Base-by-base conservation (phyloP, 2,329 filamentous ascomycete genomes). In the Dactylellina parvicollis region DNA sequence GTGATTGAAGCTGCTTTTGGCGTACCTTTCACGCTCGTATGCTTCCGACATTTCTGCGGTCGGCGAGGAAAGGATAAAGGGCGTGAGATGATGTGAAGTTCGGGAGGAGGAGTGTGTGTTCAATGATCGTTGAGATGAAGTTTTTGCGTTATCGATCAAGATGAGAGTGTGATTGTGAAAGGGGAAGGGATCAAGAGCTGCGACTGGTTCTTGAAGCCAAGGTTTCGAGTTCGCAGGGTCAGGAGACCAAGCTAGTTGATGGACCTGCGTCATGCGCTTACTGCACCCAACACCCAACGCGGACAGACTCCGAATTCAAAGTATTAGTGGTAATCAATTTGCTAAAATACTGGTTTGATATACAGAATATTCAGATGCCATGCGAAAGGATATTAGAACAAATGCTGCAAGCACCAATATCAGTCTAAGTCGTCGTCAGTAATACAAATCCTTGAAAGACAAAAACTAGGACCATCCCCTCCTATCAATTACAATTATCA, bases 1-100 rank as follows among this genome's bases (percentile, higher is more conserved):
- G 62, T 38, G 30, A 56, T 57, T 56, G 26, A 36, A 42, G 40
- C 22, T 36, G 57, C 47, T 20, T 40, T 47, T 30, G 46, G 36
- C 79, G 70, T 84, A 88, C 86, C 86, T 80, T 82, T 87, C 85
- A 77, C 85, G 84, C 77, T 86, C 84, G 81, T 86, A 87, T 76
- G 85, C 83, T 80, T 86, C 84, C 22, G 85, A 85, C 84, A 86
- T 86, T 52, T 16, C 18, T 28, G 57, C 3, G 4, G 16, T 30
- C 8, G n/a, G 40, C 1, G 22, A 28, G 26, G 10, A 4, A 20
- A 16, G 18, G 36, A 38, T 36, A 16, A 30, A 12, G 20, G 18
- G 44, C 10, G 28, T 24, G 40, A 16, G 18, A 4, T 24, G 49
- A 40, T 7, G 20, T n/a, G 30, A 36, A 18, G 12, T 18, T 46